phyloP scores from a whole-genome alignment of 2,329 filamentous ascomycete genomes.

The Penicillium sclerotigenum region DNA sequence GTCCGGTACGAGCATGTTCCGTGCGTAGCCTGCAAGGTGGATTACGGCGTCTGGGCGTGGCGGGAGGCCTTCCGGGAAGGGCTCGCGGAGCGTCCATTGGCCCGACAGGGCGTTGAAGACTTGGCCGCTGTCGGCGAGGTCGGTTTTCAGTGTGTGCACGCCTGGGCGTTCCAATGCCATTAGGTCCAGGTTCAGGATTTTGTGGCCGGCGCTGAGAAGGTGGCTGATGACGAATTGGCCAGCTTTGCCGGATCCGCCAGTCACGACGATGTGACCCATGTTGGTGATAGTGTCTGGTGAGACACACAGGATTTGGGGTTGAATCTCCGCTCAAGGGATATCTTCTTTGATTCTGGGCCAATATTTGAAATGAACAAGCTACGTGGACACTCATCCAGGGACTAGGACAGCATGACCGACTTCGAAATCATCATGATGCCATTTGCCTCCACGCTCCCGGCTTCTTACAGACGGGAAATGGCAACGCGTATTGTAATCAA shows the following conservation, averaged over 20 bases:
- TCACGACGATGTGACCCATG: slow-evolving; percentile 53
- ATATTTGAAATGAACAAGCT: neutral
- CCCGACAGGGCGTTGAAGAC: slow-evolving; percentile 56
- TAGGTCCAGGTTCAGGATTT: slow-evolving; percentile 56
- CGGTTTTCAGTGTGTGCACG: slow-evolving; percentile 56
- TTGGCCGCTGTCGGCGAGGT: slow-evolving; percentile 55
- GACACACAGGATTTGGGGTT: neutral
- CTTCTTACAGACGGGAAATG: neutral
- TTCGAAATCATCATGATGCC: slow-evolving; percentile 21
- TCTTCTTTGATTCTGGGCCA: neutral
- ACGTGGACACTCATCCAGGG: neutral
- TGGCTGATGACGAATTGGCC: slow-evolving; percentile 54
- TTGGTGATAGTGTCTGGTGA: slow-evolving; percentile 33
- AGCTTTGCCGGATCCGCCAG: slow-evolving; percentile 56
- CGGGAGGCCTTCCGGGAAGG: slow-evolving; percentile 37
- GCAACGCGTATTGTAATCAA: neutral
- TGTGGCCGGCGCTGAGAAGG: slow-evolving; percentile 50
- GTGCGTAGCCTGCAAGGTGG: slow-evolving; percentile 58
- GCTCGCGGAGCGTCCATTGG: slow-evolving; percentile 52
- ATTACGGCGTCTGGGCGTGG: slow-evolving; percentile 57
- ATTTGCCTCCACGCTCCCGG: slow-evolving; percentile 5
- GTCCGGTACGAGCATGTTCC: slow-evolving; percentile 61
- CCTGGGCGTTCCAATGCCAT: slow-evolving; percentile 38
- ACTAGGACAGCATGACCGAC: slow-evolving; percentile 3
- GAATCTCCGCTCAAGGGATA: neutral